Conservation (phyloP, 805 yeast genomes). For the Wickerhamomyces subpelliculosus region DNA sequence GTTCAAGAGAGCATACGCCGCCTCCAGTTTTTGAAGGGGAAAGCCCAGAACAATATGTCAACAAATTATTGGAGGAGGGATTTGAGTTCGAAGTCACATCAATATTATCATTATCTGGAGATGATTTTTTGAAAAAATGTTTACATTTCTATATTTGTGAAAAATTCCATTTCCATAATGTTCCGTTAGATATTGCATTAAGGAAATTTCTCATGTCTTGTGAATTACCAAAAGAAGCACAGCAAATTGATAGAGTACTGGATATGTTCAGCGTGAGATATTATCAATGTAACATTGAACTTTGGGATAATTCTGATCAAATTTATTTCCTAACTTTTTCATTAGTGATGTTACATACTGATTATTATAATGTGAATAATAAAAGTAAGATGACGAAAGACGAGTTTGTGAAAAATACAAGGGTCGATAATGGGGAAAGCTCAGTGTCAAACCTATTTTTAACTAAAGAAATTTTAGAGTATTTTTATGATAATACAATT, state of each 20-base stretch:
- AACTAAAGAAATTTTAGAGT: conserved; percentile 40
- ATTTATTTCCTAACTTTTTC: conserved; percentile 61
- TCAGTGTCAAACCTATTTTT: conserved; percentile 19
- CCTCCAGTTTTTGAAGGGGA: conserved; percentile 25
- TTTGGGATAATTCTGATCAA: conserved; percentile 38
- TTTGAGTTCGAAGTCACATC: conserved; percentile 26
- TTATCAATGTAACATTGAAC: conserved; percentile 19
- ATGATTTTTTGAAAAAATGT: conserved; percentile 21
- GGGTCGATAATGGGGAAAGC: conserved; percentile 21
- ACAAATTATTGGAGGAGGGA: conserved; percentile 18
- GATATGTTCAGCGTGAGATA: conserved; percentile 50
- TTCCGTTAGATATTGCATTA: conserved; percentile 61
- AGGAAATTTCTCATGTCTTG: conserved; percentile 51
- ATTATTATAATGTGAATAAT: conserved; percentile 60
- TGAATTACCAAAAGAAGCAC: conserved; percentile 64
- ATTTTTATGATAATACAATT: conserved; percentile 62
- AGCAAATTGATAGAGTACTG: conserved; percentile 66
- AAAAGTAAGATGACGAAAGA: conserved; percentile 58
- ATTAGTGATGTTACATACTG: conserved; percentile 67
- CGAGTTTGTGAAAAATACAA: conserved; percentile 49
- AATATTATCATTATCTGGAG: conserved; percentile 23
- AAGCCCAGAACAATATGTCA: conserved; percentile 21
- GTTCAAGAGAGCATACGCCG: conserved; percentile 15
- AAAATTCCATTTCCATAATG: conserved; percentile 41
- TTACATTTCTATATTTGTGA: conserved; percentile 20